Evolutionary conservation across 1,139 yeast species (phyloP), one percentile per base, ranked within the genome.

Genomic region (Blastobotrys malaysiensis): DNA sequence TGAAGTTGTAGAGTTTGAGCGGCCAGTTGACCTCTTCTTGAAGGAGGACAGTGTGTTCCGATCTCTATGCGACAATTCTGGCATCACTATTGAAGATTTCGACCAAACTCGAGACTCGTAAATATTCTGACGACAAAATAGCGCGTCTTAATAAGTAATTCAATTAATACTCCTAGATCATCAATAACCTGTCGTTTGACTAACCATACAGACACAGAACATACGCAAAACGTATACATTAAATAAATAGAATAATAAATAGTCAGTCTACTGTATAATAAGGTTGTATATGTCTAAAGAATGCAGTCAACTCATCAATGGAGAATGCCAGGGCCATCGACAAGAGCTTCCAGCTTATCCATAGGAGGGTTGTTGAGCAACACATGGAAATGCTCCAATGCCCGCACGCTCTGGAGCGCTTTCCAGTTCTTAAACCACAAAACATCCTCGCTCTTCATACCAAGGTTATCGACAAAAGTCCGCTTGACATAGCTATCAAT

Each of bases 11-110:
- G 89, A 85, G 65, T 80, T 77, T 64, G 91, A 81, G 62, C 52
- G 66, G 3, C 78, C 78, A 1, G 36, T 52, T 39, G 61, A 62
- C 0, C 70, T 84, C 58, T 85, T 71, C 64, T 61, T 63, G 16
- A 52, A 50, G 18, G 59, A 68, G 14, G 65, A 69, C 20, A 77
- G 87, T 36, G 70, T 76, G 16, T 82, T 85, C 71, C 74, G 78
- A 58, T 76, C 77, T 53, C 82, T 85, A 88, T 85, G 90, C 66
- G 75, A 72, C 16, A 76, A 79, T 59, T 77, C 85, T 3, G 77
- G 77, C 51, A 81, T 84, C 49, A 65, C 70, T 0, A 65, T 62
- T 43, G 70, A 61, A 1, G 82, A 79, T 56, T 74, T 76, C 43
- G 11, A 52, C 31, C 19, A 45, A 16, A 22, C 45, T 19, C 39